Percentiles rank a stretch among this genome's conserved stretches.
Conservation (phyloP, 2,329 filamentous ascomycete genomes). For the Nothophoma quercina region DNA sequence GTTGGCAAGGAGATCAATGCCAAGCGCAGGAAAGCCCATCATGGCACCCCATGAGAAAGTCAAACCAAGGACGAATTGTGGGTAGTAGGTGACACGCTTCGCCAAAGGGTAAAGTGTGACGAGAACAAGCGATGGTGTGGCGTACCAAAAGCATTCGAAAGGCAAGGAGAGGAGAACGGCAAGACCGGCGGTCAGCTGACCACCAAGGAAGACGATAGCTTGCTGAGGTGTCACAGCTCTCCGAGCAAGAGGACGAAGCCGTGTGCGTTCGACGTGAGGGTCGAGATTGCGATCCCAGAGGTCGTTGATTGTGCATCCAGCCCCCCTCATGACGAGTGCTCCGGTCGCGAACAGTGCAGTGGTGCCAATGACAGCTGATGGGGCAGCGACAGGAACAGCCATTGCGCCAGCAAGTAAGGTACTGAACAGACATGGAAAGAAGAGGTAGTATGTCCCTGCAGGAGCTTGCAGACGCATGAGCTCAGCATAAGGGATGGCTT, state of each 20-base stretch:
- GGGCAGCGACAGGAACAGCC: conserved; percentile 65
- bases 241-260: conserved; percentile 80
- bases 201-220: conserved; percentile 77
- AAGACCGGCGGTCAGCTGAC: conserved; percentile 76
- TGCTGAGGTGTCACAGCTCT: conserved; percentile 75
- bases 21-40: conserved; percentile 85
- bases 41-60: conserved; percentile 91
- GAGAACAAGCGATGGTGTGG: conserved; percentile 74
- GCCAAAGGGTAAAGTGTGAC: conserved; percentile 82
- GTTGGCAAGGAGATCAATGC: conserved; percentile 74
- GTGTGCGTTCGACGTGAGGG: conserved; percentile 77
- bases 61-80: conserved; percentile 81
- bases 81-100: conserved; percentile 87
- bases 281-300: conserved; percentile 90
- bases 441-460: conserved; percentile 82
- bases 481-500: conserved; percentile 82
- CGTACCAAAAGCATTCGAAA: conserved; percentile 76
- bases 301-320: conserved; percentile 89
- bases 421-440: conserved; percentile 85
- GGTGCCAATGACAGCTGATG: conserved; percentile 69
- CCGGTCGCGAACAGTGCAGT: conserved; percentile 75
- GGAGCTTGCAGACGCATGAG: conserved; percentile 83
- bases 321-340: conserved; percentile 84
- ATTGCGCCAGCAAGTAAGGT: conserved; percentile 81
- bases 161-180: conserved; percentile 80